Conservation (phyloP, 345 rosid genomes). For the Draba incana region DNA sequence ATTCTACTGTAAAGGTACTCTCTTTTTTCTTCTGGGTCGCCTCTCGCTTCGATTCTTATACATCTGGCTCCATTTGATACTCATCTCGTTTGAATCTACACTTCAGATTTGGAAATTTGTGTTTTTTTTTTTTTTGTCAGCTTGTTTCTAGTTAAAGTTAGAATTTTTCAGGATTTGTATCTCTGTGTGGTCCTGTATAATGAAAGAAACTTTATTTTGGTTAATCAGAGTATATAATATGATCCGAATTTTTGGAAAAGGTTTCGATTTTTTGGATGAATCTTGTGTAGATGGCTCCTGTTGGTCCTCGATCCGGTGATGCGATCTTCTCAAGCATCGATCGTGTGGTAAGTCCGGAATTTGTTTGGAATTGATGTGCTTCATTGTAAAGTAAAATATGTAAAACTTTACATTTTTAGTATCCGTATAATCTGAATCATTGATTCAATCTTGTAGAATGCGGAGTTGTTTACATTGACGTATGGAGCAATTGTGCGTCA, state of each 20-base stretch:
- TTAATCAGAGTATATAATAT: too few species aligned
- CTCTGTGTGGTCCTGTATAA: too few species aligned
- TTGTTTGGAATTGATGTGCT: too few species aligned
- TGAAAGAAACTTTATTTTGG: too few species aligned
- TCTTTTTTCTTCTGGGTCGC: background rate
- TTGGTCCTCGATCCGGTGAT: constrained; percentile 86
- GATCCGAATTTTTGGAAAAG: too few species aligned
- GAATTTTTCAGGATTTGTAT: too few species aligned
- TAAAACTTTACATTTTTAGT: background rate
- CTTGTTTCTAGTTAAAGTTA: too few species aligned
- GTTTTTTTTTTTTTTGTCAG: too few species aligned
- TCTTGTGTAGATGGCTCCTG: constrained; percentile 58
- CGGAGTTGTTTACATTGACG: constrained; percentile 88
- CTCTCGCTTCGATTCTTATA: background rate
- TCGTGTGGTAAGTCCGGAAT: constrained; percentile 62
- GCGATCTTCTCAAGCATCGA: constrained; percentile 89
- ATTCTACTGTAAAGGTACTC: constrained; percentile 11
- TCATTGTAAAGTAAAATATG: background rate
- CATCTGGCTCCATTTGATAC: too few species aligned
- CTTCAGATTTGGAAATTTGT: too few species aligned
- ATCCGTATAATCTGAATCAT: background rate
- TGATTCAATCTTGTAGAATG: constrained; percentile 56
- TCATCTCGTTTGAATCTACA: too few species aligned
- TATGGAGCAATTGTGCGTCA: constrained; percentile 93
- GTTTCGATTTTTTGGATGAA: too few species aligned